These are phyloP conservation scores for Citrullus amarus DNA, from an alignment of 306 rosid species.

Conservation along the genomic window DNA sequence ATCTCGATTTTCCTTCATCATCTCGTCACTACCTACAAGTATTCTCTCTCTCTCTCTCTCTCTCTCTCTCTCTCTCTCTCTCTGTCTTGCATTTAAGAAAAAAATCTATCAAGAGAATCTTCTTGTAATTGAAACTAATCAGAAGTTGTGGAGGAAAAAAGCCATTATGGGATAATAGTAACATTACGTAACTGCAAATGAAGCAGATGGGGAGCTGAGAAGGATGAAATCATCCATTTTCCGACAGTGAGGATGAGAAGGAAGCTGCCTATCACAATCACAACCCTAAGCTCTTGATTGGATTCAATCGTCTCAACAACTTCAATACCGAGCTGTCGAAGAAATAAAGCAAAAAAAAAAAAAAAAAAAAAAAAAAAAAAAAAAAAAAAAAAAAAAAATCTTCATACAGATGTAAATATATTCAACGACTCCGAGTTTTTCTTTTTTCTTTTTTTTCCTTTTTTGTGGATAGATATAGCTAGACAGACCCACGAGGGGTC, in stretches of 20 bases:
- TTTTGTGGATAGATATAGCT: conserved; percentile 4
- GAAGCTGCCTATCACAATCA: conserved; percentile 12
- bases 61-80: neutral
- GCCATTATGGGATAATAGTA: neutral
- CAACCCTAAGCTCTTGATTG: neutral
- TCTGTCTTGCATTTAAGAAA: neutral
- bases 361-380: too few species aligned
- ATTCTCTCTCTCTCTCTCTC: neutral
- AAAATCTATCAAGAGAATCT: neutral
- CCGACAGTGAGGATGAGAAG: conserved; percentile 17
- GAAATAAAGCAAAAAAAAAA: neutral
- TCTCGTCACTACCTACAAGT: conserved; percentile 54
- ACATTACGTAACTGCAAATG: neutral
- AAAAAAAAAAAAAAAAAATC: neutral
- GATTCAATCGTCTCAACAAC: conserved; percentile 9
- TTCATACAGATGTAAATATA: neutral
- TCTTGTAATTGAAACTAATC: neutral
- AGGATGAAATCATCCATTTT: conserved; percentile 13
- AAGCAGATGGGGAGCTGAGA: conserved; percentile 16
- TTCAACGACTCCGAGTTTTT: neutral
- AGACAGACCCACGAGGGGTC: conserved; percentile 11
- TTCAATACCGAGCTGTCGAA: neutral
- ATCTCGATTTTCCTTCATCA: conserved; percentile 56
- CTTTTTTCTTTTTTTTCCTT: neutral
- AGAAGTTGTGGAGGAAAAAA: neutral